Evolutionary conservation across 352 stramenopile species (phyloP).

Genomic region (Globisporangium parvum): DNA sequence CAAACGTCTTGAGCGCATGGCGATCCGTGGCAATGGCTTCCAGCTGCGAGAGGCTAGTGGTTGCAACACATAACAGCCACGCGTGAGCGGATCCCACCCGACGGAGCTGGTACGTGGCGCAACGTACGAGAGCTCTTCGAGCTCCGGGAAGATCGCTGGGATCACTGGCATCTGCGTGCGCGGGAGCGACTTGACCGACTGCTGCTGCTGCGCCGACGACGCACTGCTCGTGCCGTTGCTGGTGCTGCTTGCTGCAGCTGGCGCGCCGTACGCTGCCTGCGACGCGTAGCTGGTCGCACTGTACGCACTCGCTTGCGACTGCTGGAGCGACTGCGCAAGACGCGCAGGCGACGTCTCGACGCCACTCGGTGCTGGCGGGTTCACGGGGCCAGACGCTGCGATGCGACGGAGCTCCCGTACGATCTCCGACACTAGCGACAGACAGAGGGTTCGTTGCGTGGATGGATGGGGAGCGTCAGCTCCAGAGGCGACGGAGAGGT

Average conservation of each 20-base stretch:
- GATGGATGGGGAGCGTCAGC: too few species aligned
- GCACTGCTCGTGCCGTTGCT: conserved; percentile 16
- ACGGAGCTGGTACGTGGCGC: neutral
- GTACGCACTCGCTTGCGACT: conserved; percentile 7
- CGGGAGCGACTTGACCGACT: conserved; percentile 36
- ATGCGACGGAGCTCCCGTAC: conserved; percentile 43
- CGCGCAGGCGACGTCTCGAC: conserved; percentile 2
- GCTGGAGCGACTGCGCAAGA: conserved; percentile 3
- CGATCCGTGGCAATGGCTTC: conserved; percentile 58
- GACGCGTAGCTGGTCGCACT: neutral
- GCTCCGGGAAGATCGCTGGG: conserved; percentile 59
- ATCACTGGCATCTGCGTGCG: conserved; percentile 74
- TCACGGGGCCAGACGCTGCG: conserved; percentile 10
- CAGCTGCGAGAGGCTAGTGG: conserved; percentile 33
- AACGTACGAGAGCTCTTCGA: conserved; percentile 75
- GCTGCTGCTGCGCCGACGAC: conserved; percentile 1
- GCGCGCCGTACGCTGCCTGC: conserved; percentile 11
- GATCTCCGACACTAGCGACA: conserved; percentile 50
- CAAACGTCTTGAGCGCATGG: conserved; percentile 53
- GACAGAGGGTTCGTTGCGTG: too few species aligned
- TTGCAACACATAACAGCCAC: neutral
- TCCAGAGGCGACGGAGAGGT: too few species aligned
- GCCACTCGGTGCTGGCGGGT: neutral
- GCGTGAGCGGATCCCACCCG: conserved; percentile 1
- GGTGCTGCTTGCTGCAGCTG: conserved; percentile 5